Percentiles rank a stretch among this genome's conserved stretches.
These are phyloP conservation scores for Neopestalotiopsis sp. DNA, from an alignment of 2,329 filamentous ascomycete species.

Conservation along the genomic window DNA sequence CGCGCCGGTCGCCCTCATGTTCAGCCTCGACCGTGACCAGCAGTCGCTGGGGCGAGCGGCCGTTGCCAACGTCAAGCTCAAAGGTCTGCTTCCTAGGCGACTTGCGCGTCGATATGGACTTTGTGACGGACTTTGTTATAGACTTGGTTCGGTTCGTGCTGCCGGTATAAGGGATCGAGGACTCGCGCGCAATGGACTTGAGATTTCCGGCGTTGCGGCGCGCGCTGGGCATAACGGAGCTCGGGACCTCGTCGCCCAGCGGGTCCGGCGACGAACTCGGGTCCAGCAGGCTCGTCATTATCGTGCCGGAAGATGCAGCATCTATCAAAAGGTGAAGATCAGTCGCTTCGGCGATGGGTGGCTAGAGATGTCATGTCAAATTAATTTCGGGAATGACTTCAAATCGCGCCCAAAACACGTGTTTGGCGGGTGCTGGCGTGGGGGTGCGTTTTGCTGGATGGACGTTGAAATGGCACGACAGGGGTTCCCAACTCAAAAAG, in stretches of 20 bases:
- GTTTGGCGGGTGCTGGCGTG: constrained; percentile 2
- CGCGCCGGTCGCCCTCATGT: constrained; percentile 24
- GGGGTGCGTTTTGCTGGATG: neutral
- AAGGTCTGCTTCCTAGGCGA: constrained; percentile 63
- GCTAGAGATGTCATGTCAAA: neutral
- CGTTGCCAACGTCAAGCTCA: constrained; percentile 59
- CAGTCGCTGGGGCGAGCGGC: constrained; percentile 54
- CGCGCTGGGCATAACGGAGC: constrained; percentile 29
- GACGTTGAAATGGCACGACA: constrained; percentile 12
- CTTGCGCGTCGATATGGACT: constrained; percentile 37
- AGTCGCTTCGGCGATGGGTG: neutral
- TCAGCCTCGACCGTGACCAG: constrained; percentile 62
- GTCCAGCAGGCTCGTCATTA: constrained; percentile 33
- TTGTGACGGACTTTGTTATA: constrained; percentile 37
- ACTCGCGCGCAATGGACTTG: constrained; percentile 32
- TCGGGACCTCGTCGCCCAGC: constrained; percentile 33
- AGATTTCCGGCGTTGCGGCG: constrained; percentile 28
- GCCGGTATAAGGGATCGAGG: constrained; percentile 48
- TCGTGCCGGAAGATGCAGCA: constrained; percentile 5
- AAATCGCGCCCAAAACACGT: constrained; percentile 11
- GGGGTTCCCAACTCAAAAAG: constrained; percentile 26
- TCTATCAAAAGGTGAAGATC: neutral
- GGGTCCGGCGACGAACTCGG: constrained; percentile 40
- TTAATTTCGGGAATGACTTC: neutral
- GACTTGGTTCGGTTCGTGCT: constrained; percentile 30